These are phyloP conservation scores for Cicer cuneatum DNA, from an alignment of 306 rosid genomes.

Conservation along the genomic window DNA sequence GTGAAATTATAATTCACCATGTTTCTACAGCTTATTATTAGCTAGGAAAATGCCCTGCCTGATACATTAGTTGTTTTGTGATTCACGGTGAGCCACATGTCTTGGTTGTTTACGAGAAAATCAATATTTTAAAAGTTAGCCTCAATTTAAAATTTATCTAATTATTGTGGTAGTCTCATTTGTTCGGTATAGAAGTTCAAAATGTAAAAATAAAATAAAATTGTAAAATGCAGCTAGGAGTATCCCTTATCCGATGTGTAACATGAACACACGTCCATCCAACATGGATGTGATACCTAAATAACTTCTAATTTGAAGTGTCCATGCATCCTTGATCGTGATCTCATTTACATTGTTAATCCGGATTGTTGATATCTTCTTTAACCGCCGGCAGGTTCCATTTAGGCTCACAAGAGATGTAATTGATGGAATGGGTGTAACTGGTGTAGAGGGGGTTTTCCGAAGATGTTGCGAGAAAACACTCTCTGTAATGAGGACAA, in stretches of 20 bases:
- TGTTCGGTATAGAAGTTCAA: too few relatives aligned
- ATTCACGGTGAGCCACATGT: too few relatives aligned
- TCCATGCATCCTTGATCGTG: background rate
- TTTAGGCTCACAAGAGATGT: slow-evolving; percentile 92
- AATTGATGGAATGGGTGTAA: slow-evolving; percentile 94
- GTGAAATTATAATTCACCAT: too few relatives aligned
- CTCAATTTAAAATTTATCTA: too few relatives aligned
- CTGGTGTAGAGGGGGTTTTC: slow-evolving; percentile 95
- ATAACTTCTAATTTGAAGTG: background rate
- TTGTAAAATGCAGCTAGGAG: background rate
- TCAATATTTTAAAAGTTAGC: too few relatives aligned
- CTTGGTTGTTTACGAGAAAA: too few relatives aligned
- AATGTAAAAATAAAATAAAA: too few relatives aligned
- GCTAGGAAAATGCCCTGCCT: too few relatives aligned
- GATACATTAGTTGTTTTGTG: too few relatives aligned
- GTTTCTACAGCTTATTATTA: too few relatives aligned
- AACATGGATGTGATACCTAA: background rate
- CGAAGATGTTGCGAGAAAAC: slow-evolving; percentile 98
- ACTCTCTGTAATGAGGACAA: slow-evolving; percentile 90
- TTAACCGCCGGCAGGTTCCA: slow-evolving; percentile 68
- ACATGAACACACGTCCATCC: background rate
- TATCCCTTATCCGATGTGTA: background rate
- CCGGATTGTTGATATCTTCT: slow-evolving; percentile 38
- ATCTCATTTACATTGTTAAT: slow-evolving; percentile 26
- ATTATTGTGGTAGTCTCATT: too few relatives aligned